Base-by-base conservation (phyloP, 169 alveolate species). In the Amoebophrya sp. region DNA sequence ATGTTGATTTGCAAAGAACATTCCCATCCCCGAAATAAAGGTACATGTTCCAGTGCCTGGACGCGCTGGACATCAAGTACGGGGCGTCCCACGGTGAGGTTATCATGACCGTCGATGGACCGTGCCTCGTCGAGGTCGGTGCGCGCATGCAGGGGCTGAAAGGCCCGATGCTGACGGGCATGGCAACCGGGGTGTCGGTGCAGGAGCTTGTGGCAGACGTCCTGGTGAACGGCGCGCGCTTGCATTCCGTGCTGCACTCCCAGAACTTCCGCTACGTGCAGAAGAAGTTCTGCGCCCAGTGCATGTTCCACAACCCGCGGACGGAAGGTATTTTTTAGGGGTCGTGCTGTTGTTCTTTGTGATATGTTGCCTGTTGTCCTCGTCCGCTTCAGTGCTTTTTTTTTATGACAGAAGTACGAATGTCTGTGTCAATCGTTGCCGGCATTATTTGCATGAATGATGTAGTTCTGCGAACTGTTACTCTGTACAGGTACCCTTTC, bases 111-210 rank as follows among this genome's bases (percentile, higher is more conserved):
- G 2, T 25, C 38, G 83, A 66, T 25, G 83, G 83, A 3, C 83
- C 83, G 29, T 66, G 83, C 32, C 35, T 66, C 32, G 83, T 66
- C 2, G 83, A 66, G 83, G 83, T 66, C 32, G 83, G 83, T 25
- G 83, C 83, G 29, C 29, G 83, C 29, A 66, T 66, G 83, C 83
- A 66, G 35, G 83, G 83, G 29, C 83, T 66, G 39, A 66, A 66
- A n/a, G 83, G 83, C 83, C 83, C 83, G 35, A 66, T 66, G 83
- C 83, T 66, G 83, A 66, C 83, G 83, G 83, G 83, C 10, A 66
- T 66, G 83, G 83, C 83, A 2, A 66, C 83, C 83, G 83, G 83
- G 35, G 83, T 66, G 32, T 25, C 38, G 39, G 83, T 66, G 39
- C 83, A 66, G 39, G 83, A 66, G 35, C 35, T 66, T 0, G 83